phyloP scores from a whole-genome alignment of 2,329 filamentous ascomycete species.

The Clonostachys sp. region DNA sequence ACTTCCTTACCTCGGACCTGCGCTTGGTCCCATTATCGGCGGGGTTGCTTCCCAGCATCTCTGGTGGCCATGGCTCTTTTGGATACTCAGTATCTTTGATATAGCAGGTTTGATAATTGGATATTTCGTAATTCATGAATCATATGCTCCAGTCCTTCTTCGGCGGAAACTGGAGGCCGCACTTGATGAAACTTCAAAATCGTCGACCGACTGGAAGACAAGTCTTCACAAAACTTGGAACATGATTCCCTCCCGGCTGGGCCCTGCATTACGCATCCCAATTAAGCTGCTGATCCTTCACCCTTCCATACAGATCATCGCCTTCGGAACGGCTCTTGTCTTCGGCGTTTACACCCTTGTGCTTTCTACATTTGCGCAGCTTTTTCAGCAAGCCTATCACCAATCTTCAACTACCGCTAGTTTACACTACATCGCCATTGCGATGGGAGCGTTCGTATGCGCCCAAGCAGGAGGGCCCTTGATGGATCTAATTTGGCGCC shows the following conservation, averaged over 20 bases:
- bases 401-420: conserved; percentile 36
- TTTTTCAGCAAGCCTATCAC: conserved; percentile 40
- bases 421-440: conserved; percentile 46
- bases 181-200: neutral
- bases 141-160: conserved; percentile 61
- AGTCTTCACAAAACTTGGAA: neutral
- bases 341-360: conserved; percentile 47
- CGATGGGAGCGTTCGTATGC: conserved; percentile 32
- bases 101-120: conserved; percentile 48
- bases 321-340: conserved; percentile 35
- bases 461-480: conserved; percentile 24
- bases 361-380: conserved; percentile 45
- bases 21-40: conserved; percentile 63
- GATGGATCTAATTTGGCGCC: conserved; percentile 30
- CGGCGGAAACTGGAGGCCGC: neutral
- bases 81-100: conserved; percentile 54
- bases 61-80: conserved; percentile 69
- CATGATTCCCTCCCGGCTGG: neutral
- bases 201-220: conserved; percentile 1
- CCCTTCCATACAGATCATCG: conserved; percentile 40
- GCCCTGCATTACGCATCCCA: conserved; percentile 7
- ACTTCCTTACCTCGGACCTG: conserved; percentile 48
- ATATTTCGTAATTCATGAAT: conserved; percentile 47
- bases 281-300: conserved; percentile 30
- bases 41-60: conserved; percentile 59